Conservation (phyloP, 345 rosid species). For the Eucalyptus cloeziana region DNA sequence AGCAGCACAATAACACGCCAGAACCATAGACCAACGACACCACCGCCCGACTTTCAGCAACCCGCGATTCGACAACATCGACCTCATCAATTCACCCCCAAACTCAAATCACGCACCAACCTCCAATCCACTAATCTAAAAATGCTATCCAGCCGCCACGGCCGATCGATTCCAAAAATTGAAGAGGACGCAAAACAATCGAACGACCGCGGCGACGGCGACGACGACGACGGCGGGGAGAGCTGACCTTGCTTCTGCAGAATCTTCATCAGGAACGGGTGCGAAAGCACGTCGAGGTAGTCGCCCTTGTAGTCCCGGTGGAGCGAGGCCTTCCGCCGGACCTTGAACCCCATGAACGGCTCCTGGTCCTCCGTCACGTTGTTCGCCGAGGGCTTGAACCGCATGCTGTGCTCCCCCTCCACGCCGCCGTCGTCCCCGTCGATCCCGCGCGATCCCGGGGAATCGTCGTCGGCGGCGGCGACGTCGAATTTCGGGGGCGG, state of each 20-base stretch:
- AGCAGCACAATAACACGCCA: not conserved
- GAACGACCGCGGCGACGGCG: not conserved
- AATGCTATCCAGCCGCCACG: not conserved
- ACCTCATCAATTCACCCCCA: not conserved
- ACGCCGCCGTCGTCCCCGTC: constrained; percentile 1
- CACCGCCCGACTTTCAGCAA: not conserved
- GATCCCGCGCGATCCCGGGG: not conserved
- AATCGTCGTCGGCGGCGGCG: constrained; percentile 4
- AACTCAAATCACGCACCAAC: not conserved
- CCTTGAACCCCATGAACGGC: constrained; percentile 81
- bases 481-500: constrained; percentile 19
- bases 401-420: constrained; percentile 13
- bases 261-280: constrained; percentile 58
- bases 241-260: constrained; percentile 72
- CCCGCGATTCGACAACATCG: not conserved
- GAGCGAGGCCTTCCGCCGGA: constrained; percentile 73
- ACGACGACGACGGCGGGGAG: not conserved
- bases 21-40: not conserved
- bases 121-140: not conserved
- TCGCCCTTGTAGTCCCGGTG: constrained; percentile 76
- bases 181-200: not conserved
- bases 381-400: constrained; percentile 19
- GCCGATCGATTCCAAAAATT: not conserved
- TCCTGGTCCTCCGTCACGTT: constrained; percentile 60
- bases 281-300: constrained; percentile 65